Percentiles rank a stretch among this genome's conserved stretches.
phyloP scores from a whole-genome alignment of 2,329 filamentous ascomycete species.

The Mycogone perniciosa region DNA sequence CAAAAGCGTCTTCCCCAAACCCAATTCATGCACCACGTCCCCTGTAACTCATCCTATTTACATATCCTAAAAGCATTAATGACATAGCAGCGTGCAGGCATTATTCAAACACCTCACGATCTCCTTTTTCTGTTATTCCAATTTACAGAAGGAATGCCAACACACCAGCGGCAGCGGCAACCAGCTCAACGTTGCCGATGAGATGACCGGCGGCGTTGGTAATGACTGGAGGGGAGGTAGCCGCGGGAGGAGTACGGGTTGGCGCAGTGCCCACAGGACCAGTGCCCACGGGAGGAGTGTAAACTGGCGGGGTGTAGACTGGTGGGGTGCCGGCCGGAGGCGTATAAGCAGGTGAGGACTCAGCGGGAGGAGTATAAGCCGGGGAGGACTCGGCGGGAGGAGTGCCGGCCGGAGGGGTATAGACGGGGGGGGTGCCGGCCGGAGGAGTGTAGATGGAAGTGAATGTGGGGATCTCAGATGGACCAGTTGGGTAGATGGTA shows the following conservation, averaged over 20 bases:
- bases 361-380: slow-evolving; percentile 20
- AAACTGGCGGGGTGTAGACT: background rate
- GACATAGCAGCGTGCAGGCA: no score
- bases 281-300: background rate
- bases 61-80: no score
- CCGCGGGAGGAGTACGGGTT: background rate
- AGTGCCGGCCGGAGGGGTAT: background rate
- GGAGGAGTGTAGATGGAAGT: slow-evolving; percentile 6
- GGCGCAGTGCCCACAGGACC: background rate
- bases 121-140: background rate
- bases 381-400: slow-evolving; percentile 1
- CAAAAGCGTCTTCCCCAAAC: no score
- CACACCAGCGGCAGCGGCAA: slow-evolving; percentile 27
- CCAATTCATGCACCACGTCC: no score
- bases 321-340: background rate
- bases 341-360: background rate
- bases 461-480: slow-evolving; percentile 22
- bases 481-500: slow-evolving; percentile 20
- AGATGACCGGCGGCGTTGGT: slow-evolving; percentile 28
- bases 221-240: slow-evolving; percentile 9
- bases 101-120: no score
- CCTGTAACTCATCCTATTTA: no score
- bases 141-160: slow-evolving; percentile 30
- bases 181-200: slow-evolving; percentile 22
- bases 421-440: slow-evolving; percentile 11